Evolutionary conservation across 2,329 filamentous ascomycete genomes (phyloP), one percentile per base, ranked within the genome.

Genomic region (Penicillium brasilianum): DNA sequence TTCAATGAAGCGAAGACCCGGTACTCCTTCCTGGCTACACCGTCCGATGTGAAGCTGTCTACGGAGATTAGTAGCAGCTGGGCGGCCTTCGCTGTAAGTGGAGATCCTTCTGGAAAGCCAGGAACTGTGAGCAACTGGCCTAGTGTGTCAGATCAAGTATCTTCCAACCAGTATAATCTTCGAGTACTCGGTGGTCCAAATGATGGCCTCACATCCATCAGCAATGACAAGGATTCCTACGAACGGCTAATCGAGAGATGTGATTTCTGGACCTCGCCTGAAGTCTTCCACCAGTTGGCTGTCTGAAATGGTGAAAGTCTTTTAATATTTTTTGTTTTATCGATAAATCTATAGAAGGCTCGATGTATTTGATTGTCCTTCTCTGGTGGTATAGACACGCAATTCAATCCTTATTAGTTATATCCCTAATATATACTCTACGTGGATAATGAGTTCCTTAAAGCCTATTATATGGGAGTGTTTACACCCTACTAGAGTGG

Each of bases 21-120:
- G 13, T 63, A 58, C 30, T 56, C 61, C 4, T 48, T 53, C 25
- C 18, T 59, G 22, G 51, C 58, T n/a, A 32, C 55, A 4, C 36
- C 34, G 8, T 34, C 52, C 10, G 61, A 63, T 22, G 30, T 56
- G 2, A 41, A 49, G 28, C 46, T 63, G 4, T 56, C 58, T 5
- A 51, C 58, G 25, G 41, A 59, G n/a, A 63, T 63, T 18, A 63
- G 61, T 58, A 49, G 50, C 11, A 58, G 58, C 50, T 61, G 61
- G 61, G 46, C 61, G 9, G 57, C 61, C 6, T 63, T 63, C 36
- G 61, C 61, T 13, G 37, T 55, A 11, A 43, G n/a, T 11, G 61
- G 61, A 28, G 14, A 61, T 4, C 58, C 61, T 22, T 60, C 58
- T 20, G 43, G n/a, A 16, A 30, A 22, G 14, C 51, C 43, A 1